These are phyloP conservation scores for Lactarius sanguifluus DNA, from an alignment of 768 basidiomycete species.

Conservation along the genomic window DNA sequence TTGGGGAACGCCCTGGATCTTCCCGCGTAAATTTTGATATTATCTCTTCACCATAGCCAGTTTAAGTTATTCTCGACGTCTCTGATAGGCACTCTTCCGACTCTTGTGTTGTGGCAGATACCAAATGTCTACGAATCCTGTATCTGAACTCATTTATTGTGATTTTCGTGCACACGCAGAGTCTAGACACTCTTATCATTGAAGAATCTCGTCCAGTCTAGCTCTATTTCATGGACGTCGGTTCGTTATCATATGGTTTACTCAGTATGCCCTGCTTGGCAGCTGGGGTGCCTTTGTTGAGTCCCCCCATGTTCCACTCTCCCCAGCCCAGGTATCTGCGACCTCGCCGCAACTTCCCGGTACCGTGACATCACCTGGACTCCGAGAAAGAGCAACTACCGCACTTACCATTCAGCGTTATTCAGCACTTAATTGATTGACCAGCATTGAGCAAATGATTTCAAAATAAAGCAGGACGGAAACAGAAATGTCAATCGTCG, in stretches of 20 bases:
- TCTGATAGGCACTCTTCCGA: not conserved
- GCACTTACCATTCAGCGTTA: too few species aligned
- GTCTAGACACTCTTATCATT: not conserved
- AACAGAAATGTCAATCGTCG: too few species aligned
- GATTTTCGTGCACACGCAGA: not conserved
- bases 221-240: not conserved
- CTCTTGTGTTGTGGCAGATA: not conserved
- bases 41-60: not conserved
- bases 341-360: not conserved
- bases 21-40: not conserved
- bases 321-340: not conserved
- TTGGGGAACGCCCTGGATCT: constrained; percentile 7
- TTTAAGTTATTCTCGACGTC: not conserved
- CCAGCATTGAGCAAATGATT: too few species aligned
- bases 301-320: not conserved
- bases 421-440: too few species aligned
- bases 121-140: not conserved
- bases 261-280: not conserved
- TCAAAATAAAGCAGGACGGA: too few species aligned
- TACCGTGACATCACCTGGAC: not conserved
- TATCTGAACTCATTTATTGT: not conserved
- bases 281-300: not conserved
- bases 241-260: not conserved
- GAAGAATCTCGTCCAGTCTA: not conserved
- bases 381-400: not conserved